These are phyloP conservation scores for Malus sieversii DNA, from an alignment of 306 rosid species.

Conservation along the genomic window DNA sequence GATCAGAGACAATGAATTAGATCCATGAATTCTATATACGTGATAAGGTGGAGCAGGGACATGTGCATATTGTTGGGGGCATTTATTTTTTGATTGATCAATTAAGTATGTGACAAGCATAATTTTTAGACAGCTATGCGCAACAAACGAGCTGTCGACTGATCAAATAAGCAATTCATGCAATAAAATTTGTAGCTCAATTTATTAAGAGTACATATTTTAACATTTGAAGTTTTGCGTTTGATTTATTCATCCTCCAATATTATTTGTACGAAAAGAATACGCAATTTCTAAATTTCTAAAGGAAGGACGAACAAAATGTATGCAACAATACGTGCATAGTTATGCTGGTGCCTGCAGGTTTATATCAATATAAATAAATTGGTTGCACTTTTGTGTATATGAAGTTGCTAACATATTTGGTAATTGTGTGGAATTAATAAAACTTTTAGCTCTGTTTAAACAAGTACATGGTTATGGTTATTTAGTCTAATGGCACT, in stretches of 20 bases:
- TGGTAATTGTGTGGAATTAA: neutral
- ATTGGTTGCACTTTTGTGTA: neutral
- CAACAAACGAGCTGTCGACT: neutral
- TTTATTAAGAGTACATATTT: too few relatives aligned
- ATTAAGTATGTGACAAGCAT: conserved; percentile 7
- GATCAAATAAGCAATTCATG: neutral
- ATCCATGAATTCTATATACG: conserved; percentile 20
- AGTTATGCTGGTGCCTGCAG: neutral
- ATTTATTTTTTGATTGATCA: conserved; percentile 11
- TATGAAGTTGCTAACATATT: neutral
- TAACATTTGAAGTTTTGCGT: too few relatives aligned
- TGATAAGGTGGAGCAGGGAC: conserved; percentile 37
- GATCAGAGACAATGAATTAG: conserved; percentile 12
- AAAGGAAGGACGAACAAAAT: neutral
- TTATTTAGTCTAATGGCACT: neutral
- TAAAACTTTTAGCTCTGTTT: too few relatives aligned
- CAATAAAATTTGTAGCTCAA: too few relatives aligned
- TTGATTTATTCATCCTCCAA: neutral
- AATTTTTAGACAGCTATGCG: conserved; percentile 3
- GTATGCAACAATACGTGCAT: neutral
- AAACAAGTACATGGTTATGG: neutral
- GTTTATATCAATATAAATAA: neutral
- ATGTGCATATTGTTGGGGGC: conserved; percentile 31
- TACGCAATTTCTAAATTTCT: neutral
- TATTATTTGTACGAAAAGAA: neutral